These are phyloP conservation scores for Trametes cubensis DNA, from an alignment of 768 basidiomycete species.

Conservation along the genomic window DNA sequence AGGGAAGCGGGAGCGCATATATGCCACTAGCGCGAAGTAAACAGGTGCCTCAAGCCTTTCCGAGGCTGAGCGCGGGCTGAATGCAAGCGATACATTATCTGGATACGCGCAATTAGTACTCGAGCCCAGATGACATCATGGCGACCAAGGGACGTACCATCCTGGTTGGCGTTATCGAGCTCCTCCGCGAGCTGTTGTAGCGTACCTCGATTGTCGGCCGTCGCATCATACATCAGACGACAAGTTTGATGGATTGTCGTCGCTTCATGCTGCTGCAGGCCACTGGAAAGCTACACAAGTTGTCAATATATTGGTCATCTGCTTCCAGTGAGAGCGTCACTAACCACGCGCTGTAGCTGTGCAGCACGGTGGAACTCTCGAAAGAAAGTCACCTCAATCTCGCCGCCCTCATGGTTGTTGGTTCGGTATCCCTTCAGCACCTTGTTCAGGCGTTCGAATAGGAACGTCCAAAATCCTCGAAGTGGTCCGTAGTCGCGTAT, in stretches of 20 bases:
- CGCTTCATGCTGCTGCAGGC: no score
- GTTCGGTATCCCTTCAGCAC: constrained; percentile 33
- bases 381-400: constrained; percentile 35
- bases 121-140: background rate
- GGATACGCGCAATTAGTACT: background rate
- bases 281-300: background rate
- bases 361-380: constrained; percentile 27
- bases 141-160: background rate
- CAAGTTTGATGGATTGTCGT: background rate
- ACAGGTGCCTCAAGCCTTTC: background rate
- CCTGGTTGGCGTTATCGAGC: background rate
- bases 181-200: constrained; percentile 1
- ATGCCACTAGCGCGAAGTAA: background rate
- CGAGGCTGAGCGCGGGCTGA: background rate
- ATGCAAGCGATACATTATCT: background rate
- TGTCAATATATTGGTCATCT: background rate
- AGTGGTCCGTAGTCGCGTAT: constrained; percentile 40
- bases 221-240: background rate
- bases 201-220: background rate
- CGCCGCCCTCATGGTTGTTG: constrained; percentile 33
- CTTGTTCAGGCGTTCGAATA: constrained; percentile 38
- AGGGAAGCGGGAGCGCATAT: background rate
- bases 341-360: constrained; percentile 19
- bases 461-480: constrained; percentile 40
- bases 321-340: constrained; percentile 5